Evolutionary conservation across 2,329 filamentous ascomycete species (phyloP).

Genomic region (Colletotrichum viniferum): DNA sequence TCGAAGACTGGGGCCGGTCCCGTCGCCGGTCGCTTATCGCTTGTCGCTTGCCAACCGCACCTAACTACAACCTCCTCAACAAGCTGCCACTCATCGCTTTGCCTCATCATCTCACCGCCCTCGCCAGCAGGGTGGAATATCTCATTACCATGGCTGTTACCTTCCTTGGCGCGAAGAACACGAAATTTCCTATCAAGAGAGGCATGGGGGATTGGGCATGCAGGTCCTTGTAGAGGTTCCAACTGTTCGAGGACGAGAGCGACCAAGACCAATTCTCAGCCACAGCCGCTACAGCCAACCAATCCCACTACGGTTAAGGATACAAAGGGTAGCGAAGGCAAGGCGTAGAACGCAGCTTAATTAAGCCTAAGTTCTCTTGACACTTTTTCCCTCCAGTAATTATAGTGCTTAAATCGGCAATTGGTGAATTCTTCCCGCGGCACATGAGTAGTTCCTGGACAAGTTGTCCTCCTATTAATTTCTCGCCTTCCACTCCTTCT

Average conservation of each 20-base stretch:
- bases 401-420: too few species aligned
- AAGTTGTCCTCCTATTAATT: too few species aligned
- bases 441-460: too few species aligned
- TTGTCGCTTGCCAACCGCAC: neutral
- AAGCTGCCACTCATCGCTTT: neutral
- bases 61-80: neutral
- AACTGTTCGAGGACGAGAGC: neutral
- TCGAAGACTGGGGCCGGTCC: neutral
- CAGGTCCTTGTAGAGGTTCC: neutral
- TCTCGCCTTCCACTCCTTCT: too few species aligned
- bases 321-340: neutral
- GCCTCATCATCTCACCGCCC: neutral
- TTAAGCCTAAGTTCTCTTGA: neutral
- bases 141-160: neutral
- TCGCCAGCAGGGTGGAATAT: neutral
- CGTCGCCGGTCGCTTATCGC: neutral
- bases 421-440: too few species aligned
- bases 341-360: neutral
- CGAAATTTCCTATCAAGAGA: neutral
- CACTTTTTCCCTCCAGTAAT: neutral
- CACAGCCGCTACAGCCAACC: neutral
- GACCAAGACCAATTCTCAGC: neutral
- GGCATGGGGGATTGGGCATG: neutral
- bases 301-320: neutral
- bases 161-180: neutral